Evolutionary conservation across 352 stramenopile species (phyloP).

Genomic region (Pythium pyrilobum): DNA sequence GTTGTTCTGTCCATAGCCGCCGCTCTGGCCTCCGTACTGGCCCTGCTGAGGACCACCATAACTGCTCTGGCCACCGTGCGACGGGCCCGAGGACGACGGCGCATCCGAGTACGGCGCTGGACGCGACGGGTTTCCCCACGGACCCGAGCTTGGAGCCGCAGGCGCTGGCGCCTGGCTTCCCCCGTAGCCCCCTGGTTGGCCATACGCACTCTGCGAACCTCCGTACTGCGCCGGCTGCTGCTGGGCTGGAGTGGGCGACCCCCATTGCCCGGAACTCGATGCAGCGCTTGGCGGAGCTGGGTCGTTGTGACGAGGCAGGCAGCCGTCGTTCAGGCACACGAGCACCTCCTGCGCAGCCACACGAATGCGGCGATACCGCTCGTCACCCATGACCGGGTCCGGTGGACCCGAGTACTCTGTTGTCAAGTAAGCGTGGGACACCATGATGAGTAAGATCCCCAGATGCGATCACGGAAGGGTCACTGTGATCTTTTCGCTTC

Average conservation of each 20-base stretch:
- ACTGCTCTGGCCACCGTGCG: constrained; percentile 15
- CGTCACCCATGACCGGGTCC: constrained; percentile 75
- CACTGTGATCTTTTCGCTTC: not conserved
- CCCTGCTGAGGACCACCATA: constrained; percentile 28
- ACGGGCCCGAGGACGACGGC: constrained; percentile 12
- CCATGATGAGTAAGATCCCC: constrained; percentile 3
- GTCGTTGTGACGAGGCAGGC: constrained; percentile 46
- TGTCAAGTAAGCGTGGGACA: not conserved
- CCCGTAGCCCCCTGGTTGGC: constrained; percentile 9
- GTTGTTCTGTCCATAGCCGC: constrained; percentile 25
- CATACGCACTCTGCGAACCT: constrained; percentile 10
- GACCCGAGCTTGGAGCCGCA: constrained; percentile 5
- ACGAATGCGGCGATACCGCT: constrained; percentile 82
- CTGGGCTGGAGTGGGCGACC: not conserved
- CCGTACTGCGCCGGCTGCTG: constrained; percentile 6
- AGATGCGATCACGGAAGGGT: not conserved
- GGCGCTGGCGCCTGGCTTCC: not conserved
- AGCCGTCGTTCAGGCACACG: constrained; percentile 72
- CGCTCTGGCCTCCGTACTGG: constrained; percentile 21
- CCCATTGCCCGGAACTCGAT: constrained; percentile 12
- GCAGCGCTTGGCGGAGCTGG: constrained; percentile 18
- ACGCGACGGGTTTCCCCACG: constrained; percentile 37
- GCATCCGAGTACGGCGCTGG: constrained; percentile 65
- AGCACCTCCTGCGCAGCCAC: constrained; percentile 74
- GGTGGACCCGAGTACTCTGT: constrained; percentile 70